These are phyloP conservation scores for Orbilia blumenaviensis DNA, from an alignment of 2,329 filamentous ascomycete genomes.

Conservation along the genomic window DNA sequence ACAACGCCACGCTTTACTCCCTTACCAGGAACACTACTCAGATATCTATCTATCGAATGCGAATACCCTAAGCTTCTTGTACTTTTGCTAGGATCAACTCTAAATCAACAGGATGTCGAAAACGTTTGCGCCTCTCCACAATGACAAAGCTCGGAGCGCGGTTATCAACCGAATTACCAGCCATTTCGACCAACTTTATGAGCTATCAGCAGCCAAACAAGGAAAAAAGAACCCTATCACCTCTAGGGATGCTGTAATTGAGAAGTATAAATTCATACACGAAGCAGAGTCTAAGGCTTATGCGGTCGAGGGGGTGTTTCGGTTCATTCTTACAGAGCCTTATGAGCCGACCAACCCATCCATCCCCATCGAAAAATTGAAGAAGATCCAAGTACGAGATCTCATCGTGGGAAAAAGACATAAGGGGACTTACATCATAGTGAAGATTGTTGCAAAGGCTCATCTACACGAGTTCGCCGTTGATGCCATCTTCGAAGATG, in stretches of 20 bases:
- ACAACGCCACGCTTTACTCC: too few species aligned
- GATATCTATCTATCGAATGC: too few species aligned
- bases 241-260: slow-evolving; percentile 2
- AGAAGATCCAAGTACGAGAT: slow-evolving; percentile 39
- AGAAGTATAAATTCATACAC: background rate
- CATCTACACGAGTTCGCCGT: background rate
- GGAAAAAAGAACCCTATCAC: slow-evolving; percentile 25
- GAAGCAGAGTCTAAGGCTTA: background rate
- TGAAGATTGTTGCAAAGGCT: background rate
- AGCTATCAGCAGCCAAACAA: background rate
- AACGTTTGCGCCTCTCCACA: background rate
- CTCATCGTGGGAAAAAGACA: slow-evolving; percentile 31
- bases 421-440: slow-evolving; percentile 24
- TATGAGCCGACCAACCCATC: slow-evolving; percentile 32
- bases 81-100: background rate
- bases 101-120: slow-evolving; percentile 5
- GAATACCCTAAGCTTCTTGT: too few species aligned
- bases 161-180: background rate
- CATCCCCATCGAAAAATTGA: slow-evolving; percentile 34
- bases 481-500: slow-evolving; percentile 34
- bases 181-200: background rate
- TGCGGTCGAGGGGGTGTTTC: background rate
- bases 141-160: background rate
- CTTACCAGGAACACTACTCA: too few species aligned
- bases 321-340: slow-evolving; percentile 22